These are phyloP conservation scores for Trametes sp. DNA, from an alignment of 1,284 basidiomycete genomes.

Conservation along the genomic window DNA sequence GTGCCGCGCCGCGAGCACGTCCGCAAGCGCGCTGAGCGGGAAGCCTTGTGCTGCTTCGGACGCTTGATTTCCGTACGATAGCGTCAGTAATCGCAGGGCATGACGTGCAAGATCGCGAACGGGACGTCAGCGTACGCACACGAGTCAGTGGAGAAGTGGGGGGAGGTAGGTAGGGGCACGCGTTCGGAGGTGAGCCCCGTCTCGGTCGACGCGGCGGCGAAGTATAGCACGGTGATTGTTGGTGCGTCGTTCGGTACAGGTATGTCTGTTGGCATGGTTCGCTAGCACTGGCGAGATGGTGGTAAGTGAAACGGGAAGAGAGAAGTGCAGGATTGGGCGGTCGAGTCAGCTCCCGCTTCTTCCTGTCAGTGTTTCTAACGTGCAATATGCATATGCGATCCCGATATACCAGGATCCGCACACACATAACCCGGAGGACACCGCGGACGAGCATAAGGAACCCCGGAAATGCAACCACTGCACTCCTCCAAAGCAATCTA, in stretches of 20 bases:
- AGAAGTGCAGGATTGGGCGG: too few species aligned
- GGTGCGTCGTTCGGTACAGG: background rate
- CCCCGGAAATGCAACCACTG: too few species aligned
- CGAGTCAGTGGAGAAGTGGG: too few species aligned
- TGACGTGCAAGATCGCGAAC: too few species aligned
- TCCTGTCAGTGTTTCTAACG: too few species aligned
- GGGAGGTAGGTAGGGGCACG: slow-evolving; percentile 49
- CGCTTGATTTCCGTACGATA: background rate
- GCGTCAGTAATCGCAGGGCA: too few species aligned
- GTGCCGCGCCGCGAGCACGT: slow-evolving; percentile 59
- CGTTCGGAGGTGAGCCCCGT: slow-evolving; percentile 61
- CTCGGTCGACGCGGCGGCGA: slow-evolving; percentile 79
- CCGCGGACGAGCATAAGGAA: too few species aligned
- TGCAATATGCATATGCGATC: too few species aligned
- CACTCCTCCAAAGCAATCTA: background rate
- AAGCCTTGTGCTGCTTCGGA: slow-evolving; percentile 41
- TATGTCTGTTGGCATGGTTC: background rate
- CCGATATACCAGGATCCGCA: too few species aligned
- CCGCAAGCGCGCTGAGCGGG: slow-evolving; percentile 59
- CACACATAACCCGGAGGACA: too few species aligned
- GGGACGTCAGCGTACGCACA: too few species aligned
- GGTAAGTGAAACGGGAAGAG: background rate
- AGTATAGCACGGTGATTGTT: slow-evolving; percentile 76
- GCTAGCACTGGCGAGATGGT: background rate
- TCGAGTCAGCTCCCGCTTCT: background rate